Evolutionary conservation across 805 yeast species (phyloP).

Genomic region (Peterozyma xylosa): DNA sequence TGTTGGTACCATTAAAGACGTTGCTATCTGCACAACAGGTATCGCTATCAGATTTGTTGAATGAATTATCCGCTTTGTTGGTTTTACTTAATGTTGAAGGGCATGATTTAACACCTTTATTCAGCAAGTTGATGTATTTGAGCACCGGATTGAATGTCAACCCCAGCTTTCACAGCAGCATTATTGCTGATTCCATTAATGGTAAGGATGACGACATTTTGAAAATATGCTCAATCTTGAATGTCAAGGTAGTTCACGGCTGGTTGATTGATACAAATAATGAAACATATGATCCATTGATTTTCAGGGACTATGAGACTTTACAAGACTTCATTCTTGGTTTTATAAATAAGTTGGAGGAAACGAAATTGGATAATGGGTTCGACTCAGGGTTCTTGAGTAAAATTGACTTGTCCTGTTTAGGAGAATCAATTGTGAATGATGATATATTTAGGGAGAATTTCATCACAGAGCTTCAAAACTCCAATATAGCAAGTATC

Average conservation of each 20-base stretch:
- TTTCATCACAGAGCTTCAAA: no score
- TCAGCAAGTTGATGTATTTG: conserved; percentile 53
- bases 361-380: conserved; percentile 2
- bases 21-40: conserved; percentile 15
- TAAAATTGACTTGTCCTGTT: no score
- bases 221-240: conserved; percentile 13
- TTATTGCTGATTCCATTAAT: conserved; percentile 9
- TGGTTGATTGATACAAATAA: conserved; percentile 50
- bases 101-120: conserved; percentile 31
- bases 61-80: conserved; percentile 40
- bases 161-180: conserved; percentile 48
- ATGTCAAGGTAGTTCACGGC: conserved; percentile 59
- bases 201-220: conserved; percentile 13
- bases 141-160: conserved; percentile 68
- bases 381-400: not conserved
- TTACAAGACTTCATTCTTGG: conserved; percentile 5
- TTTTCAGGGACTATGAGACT: conserved; percentile 1
- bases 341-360: conserved; percentile 13
- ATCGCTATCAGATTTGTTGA: conserved; percentile 32
- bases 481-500: no score
- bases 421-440: no score
- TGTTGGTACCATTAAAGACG: conserved; percentile 15
- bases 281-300: not conserved
- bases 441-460: no score
- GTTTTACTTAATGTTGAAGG: conserved; percentile 22